Percentiles rank a stretch among this genome's conserved stretches.
phyloP scores from a whole-genome alignment of 2,329 filamentous ascomycete genomes.

The Bipolaris cookei region DNA sequence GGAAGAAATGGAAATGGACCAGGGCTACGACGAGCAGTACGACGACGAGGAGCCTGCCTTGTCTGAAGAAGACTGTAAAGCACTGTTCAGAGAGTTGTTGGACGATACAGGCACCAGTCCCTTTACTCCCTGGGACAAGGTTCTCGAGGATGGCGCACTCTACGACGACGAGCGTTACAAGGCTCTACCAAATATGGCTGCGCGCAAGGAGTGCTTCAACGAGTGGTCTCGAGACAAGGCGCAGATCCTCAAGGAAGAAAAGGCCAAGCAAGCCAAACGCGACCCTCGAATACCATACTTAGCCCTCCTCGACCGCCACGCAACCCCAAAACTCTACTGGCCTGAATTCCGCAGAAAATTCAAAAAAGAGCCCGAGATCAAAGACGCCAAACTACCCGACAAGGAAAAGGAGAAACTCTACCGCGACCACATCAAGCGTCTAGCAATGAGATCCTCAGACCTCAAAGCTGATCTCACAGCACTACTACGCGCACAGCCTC shows the following conservation, averaged over 20 bases:
- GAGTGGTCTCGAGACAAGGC: slow-evolving; percentile 83
- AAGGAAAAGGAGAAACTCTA: slow-evolving; percentile 83
- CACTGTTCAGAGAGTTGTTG: slow-evolving; percentile 83
- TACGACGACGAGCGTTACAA: slow-evolving; percentile 89
- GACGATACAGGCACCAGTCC: slow-evolving; percentile 83
- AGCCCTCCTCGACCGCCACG: slow-evolving; percentile 78
- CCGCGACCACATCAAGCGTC: slow-evolving; percentile 71
- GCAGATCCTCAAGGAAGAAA: slow-evolving; percentile 71
- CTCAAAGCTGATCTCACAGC: slow-evolving; percentile 73
- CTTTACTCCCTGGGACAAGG: slow-evolving; percentile 88
- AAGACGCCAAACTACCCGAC: slow-evolving; percentile 64
- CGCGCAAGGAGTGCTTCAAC: slow-evolving; percentile 81
- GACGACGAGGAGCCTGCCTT: slow-evolving; percentile 71
- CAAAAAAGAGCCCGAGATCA: slow-evolving; percentile 81
- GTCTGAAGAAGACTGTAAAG: slow-evolving; percentile 75
- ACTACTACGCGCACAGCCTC: slow-evolving; percentile 68
- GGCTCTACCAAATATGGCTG: slow-evolving; percentile 78
- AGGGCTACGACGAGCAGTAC: slow-evolving; percentile 75
- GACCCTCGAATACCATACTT: slow-evolving; percentile 86
- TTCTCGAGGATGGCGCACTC: slow-evolving; percentile 81
- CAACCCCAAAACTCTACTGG: slow-evolving; percentile 94
- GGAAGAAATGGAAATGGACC: slow-evolving; percentile 78
- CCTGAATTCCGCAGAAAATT: slow-evolving; percentile 93
- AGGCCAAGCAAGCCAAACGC: slow-evolving; percentile 76
- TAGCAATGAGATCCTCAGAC: slow-evolving; percentile 68